Conservation (phyloP, 139 green algal species). For the Haematococcus sp. region DNA sequence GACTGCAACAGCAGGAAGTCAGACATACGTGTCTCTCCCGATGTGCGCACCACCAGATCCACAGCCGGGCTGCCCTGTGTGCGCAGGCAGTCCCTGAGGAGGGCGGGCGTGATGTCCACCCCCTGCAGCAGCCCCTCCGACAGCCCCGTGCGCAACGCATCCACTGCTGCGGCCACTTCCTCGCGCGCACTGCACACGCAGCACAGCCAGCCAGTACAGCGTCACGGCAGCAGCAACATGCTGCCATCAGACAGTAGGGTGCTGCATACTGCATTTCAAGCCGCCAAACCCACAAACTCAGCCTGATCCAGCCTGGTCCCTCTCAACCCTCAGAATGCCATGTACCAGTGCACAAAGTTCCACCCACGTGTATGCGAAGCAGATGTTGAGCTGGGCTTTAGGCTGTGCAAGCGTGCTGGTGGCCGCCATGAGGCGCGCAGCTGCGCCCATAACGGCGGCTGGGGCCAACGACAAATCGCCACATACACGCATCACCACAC, state of each 20-base stretch:
- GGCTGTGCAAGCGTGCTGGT: slow-evolving; percentile 39
- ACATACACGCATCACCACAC: slow-evolving; percentile 73
- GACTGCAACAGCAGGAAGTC: slow-evolving; percentile 91
- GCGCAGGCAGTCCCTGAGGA: slow-evolving; percentile 44
- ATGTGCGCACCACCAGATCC: slow-evolving; percentile 87
- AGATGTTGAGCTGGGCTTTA: slow-evolving; percentile 82
- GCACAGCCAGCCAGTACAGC: not conserved
- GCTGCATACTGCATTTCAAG: too few species aligned
- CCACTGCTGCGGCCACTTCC: slow-evolving; percentile 61
- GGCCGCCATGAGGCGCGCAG: slow-evolving; percentile 61
- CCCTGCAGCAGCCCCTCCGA: slow-evolving; percentile 10
- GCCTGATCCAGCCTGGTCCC: too few species aligned
- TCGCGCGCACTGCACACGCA: slow-evolving; percentile 44
- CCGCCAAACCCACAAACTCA: too few species aligned
- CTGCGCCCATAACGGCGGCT: slow-evolving; percentile 59
- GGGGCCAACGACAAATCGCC: slow-evolving; percentile 78
- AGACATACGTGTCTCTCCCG: slow-evolving; percentile 82
- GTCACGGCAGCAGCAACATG: not conserved
- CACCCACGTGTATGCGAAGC: slow-evolving; percentile 87
- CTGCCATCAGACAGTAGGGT: not conserved
- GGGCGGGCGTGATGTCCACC: slow-evolving; percentile 27
- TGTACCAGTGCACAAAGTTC: too few species aligned
- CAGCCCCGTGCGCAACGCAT: slow-evolving; percentile 20
- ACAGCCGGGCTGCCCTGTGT: slow-evolving; percentile 62
- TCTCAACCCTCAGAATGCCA: too few species aligned